Base-by-base conservation (phyloP, 495 filamentous ascomycete species). In the Hyphodiscus hymeniophilus region DNA sequence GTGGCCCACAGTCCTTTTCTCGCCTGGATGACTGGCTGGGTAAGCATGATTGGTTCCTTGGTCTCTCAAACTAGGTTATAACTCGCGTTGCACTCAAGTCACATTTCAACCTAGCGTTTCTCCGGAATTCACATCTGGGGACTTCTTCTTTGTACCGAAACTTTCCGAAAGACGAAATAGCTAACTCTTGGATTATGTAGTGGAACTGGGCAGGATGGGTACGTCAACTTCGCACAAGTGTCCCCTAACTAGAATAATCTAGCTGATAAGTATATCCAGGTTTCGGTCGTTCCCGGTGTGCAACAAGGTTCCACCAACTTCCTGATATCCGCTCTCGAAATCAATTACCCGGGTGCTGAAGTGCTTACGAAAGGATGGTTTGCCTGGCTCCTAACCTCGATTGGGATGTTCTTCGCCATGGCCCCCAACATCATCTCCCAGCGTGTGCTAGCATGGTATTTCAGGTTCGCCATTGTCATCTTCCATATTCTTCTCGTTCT, bases 1-100 rank as follows among this genome's bases (percentile, higher is more conserved):
- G n/a, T n/a, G n/a, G n/a, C n/a, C n/a, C n/a, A n/a, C n/a, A n/a
- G 53, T 1, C 61, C 60, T 2, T 63, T 65, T 41, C 46, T 65
- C 2, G 43, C 52, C 12, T 65, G 63, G 63, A 61, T 65, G 56
- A 63, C 63, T 18, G 62, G 53, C 0, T 59, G 58, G n/a, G n/a
- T n/a, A n/a, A n/a, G n/a, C n/a, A n/a, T n/a, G n/a, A n/a, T n/a
- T n/a, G n/a, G n/a, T n/a, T n/a, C n/a, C n/a, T n/a, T n/a, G n/a
- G n/a, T n/a, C n/a, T n/a, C n/a, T n/a, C n/a, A n/a, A n/a, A n/a
- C n/a, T n/a, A n/a, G n/a, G n/a, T n/a, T n/a, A n/a, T n/a, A n/a
- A n/a, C n/a, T n/a, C n/a, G n/a, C n/a, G n/a, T n/a, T n/a, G n/a
- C n/a, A n/a, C n/a, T n/a, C n/a, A n/a, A n/a, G n/a, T n/a, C n/a